Percentiles rank a stretch among this genome's conserved stretches.
These are phyloP conservation scores for Heliocybe sulcata DNA, from an alignment of 1,284 basidiomycete genomes.

Conservation along the genomic window DNA sequence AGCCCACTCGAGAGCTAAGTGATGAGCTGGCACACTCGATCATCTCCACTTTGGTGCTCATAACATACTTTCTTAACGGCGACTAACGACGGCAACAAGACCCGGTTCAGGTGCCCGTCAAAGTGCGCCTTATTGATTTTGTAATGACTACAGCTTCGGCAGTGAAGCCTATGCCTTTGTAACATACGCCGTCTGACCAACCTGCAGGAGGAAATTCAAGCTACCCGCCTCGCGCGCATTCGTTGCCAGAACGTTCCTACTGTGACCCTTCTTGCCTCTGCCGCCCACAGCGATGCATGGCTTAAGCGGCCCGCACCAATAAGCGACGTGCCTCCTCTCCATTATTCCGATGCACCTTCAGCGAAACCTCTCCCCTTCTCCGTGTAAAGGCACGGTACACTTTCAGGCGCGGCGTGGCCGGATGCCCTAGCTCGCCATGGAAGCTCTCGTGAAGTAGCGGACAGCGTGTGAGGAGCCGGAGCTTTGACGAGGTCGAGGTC, in stretches of 20 bases:
- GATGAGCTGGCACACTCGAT: too few relatives aligned
- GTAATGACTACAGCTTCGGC: too few relatives aligned
- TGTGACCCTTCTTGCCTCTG: slow-evolving; percentile 71
- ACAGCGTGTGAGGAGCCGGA: slow-evolving; percentile 55
- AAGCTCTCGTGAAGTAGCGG: slow-evolving; percentile 81
- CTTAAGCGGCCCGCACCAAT: slow-evolving; percentile 77
- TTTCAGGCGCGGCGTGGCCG: slow-evolving; percentile 75
- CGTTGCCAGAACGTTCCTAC: slow-evolving; percentile 86
- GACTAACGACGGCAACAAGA: too few relatives aligned
- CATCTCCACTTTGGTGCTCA: too few relatives aligned
- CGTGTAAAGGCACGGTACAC: slow-evolving; percentile 72
- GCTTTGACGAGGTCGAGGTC: slow-evolving; percentile 85
- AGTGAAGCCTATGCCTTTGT: too few relatives aligned
- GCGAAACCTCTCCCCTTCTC: slow-evolving; percentile 72
- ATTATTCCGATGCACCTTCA: slow-evolving; percentile 75
- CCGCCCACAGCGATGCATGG: slow-evolving; percentile 77
- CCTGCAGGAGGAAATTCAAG: too few relatives aligned
- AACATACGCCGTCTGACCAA: too few relatives aligned
- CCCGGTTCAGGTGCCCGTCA: too few relatives aligned
- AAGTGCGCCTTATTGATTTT: too few relatives aligned
- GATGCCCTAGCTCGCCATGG: slow-evolving; percentile 77
- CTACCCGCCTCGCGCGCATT: slow-evolving; percentile 68
- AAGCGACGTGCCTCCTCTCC: slow-evolving; percentile 86
- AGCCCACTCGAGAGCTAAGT: too few relatives aligned
- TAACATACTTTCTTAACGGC: too few relatives aligned